phyloP scores from a whole-genome alignment of 2,329 filamentous ascomycete genomes.

The Colletotrichum tabaci region DNA sequence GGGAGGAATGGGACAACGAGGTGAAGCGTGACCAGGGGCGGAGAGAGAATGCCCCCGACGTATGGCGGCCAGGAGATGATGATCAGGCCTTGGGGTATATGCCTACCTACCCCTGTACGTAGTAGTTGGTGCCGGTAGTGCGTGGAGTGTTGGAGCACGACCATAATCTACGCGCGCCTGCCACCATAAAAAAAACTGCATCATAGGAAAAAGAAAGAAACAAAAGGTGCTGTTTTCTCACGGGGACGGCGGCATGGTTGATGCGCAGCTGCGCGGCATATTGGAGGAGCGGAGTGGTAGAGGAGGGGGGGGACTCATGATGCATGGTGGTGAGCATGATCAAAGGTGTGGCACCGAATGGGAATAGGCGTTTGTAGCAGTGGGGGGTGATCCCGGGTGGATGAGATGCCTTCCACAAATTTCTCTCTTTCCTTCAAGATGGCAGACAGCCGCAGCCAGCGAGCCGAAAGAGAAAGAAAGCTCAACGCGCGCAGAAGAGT shows the following conservation, averaged over 20 bases:
- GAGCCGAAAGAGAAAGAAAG: neutral
- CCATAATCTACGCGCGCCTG: conserved; percentile 38
- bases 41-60: conserved; percentile 24
- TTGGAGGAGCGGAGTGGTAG: neutral
- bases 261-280: neutral
- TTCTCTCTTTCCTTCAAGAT: neutral
- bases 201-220: too few species aligned
- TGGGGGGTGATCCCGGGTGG: neutral
- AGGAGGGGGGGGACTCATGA: conserved; percentile 4
- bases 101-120: too few species aligned
- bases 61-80: neutral
- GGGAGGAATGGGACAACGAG: neutral
- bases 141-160: conserved; percentile 2
- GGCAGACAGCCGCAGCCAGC: neutral
- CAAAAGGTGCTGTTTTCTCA: conserved; percentile 2
- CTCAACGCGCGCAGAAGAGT: neutral
- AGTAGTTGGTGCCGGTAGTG: neutral
- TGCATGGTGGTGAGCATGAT: conserved; percentile 1
- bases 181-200: conserved; percentile 10
- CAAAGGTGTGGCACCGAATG: conserved; percentile 15
- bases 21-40: conserved; percentile 8
- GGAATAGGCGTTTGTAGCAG: conserved; percentile 6
- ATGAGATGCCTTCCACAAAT: conserved; percentile 23
- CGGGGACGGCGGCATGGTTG: conserved; percentile 20
- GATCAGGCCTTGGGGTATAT: conserved; percentile 5